A percentile compares a stretch with the other conserved stretches of the same genome.
phyloP scores from a whole-genome alignment of 306 rosid genomes.

The Leucaena leucocephala region DNA sequence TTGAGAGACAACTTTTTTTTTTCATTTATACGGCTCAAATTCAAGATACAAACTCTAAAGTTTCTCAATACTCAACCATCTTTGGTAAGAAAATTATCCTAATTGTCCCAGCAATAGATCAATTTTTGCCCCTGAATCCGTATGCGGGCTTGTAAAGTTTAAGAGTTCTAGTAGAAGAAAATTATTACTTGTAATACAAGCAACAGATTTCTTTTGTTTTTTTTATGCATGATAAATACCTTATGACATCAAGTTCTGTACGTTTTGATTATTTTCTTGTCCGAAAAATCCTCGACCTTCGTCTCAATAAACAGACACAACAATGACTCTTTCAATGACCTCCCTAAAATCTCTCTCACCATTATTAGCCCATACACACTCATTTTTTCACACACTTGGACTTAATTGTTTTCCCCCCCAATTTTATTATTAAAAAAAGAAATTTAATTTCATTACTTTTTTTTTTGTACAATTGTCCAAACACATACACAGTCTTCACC shows the following conservation, averaged over 20 bases:
- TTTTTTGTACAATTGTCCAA: slow-evolving; percentile 8
- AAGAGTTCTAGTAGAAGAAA: not conserved
- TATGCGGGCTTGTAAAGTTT: not conserved
- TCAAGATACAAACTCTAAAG: too few species aligned
- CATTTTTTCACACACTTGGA: slow-evolving; percentile 31
- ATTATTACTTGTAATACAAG: not conserved
- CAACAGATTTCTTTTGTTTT: too few species aligned
- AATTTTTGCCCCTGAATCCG: too few species aligned
- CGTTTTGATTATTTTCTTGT: not conserved
- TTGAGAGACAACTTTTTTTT: too few species aligned
- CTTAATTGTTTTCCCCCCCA: not conserved
- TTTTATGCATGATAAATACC: not conserved
- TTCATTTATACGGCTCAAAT: too few species aligned
- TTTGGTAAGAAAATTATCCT: too few species aligned
- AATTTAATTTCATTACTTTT: not conserved
- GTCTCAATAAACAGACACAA: slow-evolving; percentile 18
- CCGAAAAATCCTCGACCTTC: slow-evolving; percentile 53
- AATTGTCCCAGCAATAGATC: too few species aligned
- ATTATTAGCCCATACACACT: slow-evolving; percentile 42
- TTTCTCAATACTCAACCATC: too few species aligned
- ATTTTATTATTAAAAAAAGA: not conserved
- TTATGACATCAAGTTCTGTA: slow-evolving; percentile 28
- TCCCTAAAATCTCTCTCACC: slow-evolving; percentile 64
- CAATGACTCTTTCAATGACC: slow-evolving; percentile 44
- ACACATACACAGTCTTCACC: slow-evolving; percentile 32